A percentile compares a stretch with the other conserved stretches of the same genome.
Conservation (phyloP, 2,329 filamentous ascomycete genomes). For the Microdochium nivale region DNA sequence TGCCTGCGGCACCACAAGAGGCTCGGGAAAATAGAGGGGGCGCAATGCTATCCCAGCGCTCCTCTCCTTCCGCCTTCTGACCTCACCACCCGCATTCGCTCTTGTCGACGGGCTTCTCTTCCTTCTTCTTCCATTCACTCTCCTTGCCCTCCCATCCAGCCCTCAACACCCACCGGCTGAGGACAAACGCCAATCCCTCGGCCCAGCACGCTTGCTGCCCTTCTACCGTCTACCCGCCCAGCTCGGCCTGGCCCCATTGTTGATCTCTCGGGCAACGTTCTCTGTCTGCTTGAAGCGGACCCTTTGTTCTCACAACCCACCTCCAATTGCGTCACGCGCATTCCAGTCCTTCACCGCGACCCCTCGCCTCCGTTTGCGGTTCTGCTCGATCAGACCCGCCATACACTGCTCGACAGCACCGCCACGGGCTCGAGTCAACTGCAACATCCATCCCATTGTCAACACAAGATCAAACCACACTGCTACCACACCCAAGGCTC, state of each 20-base stretch:
- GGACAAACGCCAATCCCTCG: too few species aligned
- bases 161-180: too few species aligned
- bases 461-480: background rate
- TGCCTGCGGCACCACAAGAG: background rate
- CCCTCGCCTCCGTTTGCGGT: background rate
- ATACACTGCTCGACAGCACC: background rate
- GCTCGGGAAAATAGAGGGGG: background rate
- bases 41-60: background rate
- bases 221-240: background rate
- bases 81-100: background rate
- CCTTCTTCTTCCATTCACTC: too few species aligned
- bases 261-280: background rate
- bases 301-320: background rate
- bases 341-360: background rate
- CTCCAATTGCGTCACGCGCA: background rate
- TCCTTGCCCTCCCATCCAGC: too few species aligned
- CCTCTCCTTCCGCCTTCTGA: background rate
- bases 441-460: background rate
- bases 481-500: background rate
- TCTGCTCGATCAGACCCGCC: background rate
- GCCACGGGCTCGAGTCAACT: background rate
- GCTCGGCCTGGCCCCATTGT: background rate
- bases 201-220: too few species aligned
- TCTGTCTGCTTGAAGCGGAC: background rate
- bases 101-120: background rate